Percentiles rank a stretch among this genome's conserved stretches.
phyloP scores from a whole-genome alignment of 495 filamentous ascomycete species.

The Aspergillus heteromorphus region DNA sequence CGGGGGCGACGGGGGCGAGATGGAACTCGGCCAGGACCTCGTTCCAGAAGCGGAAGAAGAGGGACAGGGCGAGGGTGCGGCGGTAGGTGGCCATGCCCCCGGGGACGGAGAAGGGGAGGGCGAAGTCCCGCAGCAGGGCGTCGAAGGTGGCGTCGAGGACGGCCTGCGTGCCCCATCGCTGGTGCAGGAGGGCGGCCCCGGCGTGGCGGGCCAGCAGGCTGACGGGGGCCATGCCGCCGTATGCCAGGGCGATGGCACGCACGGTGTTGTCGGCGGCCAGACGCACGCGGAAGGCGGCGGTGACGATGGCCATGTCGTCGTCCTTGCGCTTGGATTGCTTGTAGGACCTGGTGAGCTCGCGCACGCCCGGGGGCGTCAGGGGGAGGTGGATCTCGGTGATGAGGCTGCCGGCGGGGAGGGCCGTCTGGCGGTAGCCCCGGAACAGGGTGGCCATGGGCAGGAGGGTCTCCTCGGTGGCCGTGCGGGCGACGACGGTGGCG shows the following conservation, averaged over 20 bases:
- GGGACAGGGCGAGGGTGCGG: slow-evolving; percentile 79
- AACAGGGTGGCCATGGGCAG: slow-evolving; percentile 93
- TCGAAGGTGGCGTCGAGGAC: slow-evolving; percentile 86
- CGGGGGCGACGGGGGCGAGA: slow-evolving; percentile 42
- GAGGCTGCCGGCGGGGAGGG: slow-evolving; percentile 73
- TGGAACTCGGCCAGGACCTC: slow-evolving; percentile 51
- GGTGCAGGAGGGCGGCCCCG: slow-evolving; percentile 62
- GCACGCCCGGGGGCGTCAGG: slow-evolving; percentile 56
- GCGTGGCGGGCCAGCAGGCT: slow-evolving; percentile 79
- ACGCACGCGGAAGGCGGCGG: slow-evolving; percentile 67
- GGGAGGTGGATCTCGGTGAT: slow-evolving; percentile 83
- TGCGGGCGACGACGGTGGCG: slow-evolving; percentile 67
- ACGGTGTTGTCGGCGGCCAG: no score
- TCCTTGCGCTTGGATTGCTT: slow-evolving; percentile 96
- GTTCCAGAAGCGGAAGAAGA: slow-evolving; percentile 88
- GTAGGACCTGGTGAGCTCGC: no score
- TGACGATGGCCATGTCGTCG: slow-evolving; percentile 96
- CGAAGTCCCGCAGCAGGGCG: slow-evolving; percentile 79
- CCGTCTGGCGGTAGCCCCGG: slow-evolving; percentile 81
- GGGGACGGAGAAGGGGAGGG: slow-evolving; percentile 77
- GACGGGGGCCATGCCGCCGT: slow-evolving; percentile 85
- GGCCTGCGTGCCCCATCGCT: slow-evolving; percentile 69
- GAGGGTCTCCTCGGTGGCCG: slow-evolving; percentile 67
- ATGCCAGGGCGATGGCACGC: slow-evolving; percentile 66
- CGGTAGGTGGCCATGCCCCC: slow-evolving; percentile 96